Evolutionary conservation across 2,329 filamentous ascomycete genomes (phyloP).

Genomic region (Cryphonectria carpinicola): DNA sequence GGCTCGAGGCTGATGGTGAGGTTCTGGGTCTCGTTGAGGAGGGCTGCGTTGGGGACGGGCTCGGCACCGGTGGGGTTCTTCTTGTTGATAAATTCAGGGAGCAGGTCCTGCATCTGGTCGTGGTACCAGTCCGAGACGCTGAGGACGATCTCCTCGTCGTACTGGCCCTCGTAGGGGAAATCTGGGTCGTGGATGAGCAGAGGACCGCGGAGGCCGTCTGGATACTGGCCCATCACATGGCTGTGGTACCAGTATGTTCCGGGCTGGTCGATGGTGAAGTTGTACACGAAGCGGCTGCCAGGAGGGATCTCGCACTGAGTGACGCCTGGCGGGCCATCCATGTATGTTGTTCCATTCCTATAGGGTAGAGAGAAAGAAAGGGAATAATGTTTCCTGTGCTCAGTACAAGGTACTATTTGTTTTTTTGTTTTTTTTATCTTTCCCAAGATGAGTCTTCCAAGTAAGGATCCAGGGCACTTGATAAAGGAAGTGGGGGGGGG

Average conservation of each 20-base stretch:
- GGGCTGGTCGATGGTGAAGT: slow-evolving; percentile 70
- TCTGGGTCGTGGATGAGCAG: slow-evolving; percentile 67
- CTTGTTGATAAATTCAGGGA: slow-evolving; percentile 55
- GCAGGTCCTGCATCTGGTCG: slow-evolving; percentile 53
- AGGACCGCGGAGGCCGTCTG: slow-evolving; percentile 68
- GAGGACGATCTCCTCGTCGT: slow-evolving; percentile 66
- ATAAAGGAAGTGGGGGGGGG: no score
- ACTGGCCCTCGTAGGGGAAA: slow-evolving; percentile 59
- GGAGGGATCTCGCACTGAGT: slow-evolving; percentile 70
- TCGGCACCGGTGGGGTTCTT: slow-evolving; percentile 62
- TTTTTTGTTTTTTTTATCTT: no score
- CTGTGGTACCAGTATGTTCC: slow-evolving; percentile 84
- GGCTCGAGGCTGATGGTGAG: slow-evolving; percentile 63
- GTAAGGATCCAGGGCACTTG: no score
- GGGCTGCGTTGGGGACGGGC: slow-evolving; percentile 68
- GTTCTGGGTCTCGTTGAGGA: slow-evolving; percentile 73
- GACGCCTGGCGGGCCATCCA: slow-evolving; percentile 71
- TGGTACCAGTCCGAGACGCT: slow-evolving; percentile 76
- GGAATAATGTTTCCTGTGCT: neutral
- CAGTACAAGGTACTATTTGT: neutral
- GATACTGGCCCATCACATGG: slow-evolving; percentile 69
- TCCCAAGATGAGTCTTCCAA: neutral
- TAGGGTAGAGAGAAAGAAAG: no score
- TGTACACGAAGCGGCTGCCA: slow-evolving; percentile 68
- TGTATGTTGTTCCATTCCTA: slow-evolving; percentile 64